Conservation (phyloP, 1,139 yeast genomes). For the Kodamaea suecica region DNA sequence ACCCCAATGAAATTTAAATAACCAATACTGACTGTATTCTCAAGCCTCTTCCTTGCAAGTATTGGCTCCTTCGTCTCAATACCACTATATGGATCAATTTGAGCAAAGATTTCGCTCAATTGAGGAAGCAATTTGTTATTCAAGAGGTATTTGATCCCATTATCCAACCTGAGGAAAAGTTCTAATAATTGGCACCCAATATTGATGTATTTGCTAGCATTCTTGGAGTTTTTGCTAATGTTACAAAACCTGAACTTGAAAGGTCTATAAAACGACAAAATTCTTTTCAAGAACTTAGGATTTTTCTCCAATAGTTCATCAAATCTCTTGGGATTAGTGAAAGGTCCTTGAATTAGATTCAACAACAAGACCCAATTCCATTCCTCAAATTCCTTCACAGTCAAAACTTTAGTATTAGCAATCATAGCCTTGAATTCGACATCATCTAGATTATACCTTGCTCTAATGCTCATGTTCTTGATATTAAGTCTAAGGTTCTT, state of each 20-base stretch:
- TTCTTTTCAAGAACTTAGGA: constrained; percentile 79
- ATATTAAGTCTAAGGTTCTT: constrained; percentile 20
- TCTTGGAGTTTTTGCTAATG: constrained; percentile 34
- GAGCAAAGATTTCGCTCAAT: constrained; percentile 83
- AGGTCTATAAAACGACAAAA: constrained; percentile 87
- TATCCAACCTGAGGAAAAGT: constrained; percentile 56
- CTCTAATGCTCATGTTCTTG: constrained; percentile 40
- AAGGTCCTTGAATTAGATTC: constrained; percentile 75
- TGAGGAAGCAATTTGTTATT: constrained; percentile 82
- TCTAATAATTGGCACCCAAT: constrained; percentile 74
- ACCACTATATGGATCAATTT: constrained; percentile 78
- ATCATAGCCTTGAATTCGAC: constrained; percentile 64
- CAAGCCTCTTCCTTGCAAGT: constrained; percentile 58
- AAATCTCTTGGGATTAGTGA: constrained; percentile 64
- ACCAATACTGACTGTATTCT: constrained; percentile 67
- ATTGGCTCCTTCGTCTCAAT: constrained; percentile 71
- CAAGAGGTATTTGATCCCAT: constrained; percentile 65
- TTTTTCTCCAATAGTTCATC: constrained; percentile 74
- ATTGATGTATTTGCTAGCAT: constrained; percentile 54
- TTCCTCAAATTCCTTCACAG: constrained; percentile 72
- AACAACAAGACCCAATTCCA: constrained; percentile 86
- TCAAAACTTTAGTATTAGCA: constrained; percentile 64
- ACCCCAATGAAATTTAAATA: constrained; percentile 78
- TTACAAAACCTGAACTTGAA: constrained; percentile 82
- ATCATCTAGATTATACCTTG: constrained; percentile 64